phyloP scores from a whole-genome alignment of 2,329 filamentous ascomycete species.

The Paraphaeosphaeria sporulosa region DNA sequence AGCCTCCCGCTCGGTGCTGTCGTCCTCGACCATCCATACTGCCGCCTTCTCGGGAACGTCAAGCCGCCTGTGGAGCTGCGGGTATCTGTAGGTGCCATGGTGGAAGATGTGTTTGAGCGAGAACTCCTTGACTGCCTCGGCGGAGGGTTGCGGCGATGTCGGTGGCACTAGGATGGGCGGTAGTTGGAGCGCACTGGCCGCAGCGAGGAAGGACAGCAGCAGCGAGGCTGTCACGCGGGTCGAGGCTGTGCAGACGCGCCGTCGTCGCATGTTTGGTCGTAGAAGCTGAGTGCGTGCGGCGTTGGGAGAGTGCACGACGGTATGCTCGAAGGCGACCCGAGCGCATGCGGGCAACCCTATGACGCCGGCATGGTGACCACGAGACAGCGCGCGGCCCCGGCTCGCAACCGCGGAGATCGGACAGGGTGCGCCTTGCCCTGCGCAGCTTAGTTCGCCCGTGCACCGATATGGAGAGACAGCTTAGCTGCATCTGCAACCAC shows the following conservation, averaged over 20 bases:
- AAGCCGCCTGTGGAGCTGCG: constrained; percentile 76
- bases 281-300: not conserved
- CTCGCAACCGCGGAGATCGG: not conserved
- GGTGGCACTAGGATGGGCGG: constrained; percentile 38
- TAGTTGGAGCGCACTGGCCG: constrained; percentile 54
- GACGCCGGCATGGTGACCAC: not conserved
- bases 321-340: not conserved
- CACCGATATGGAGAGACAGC: constrained; percentile 1
- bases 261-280: constrained; percentile 36
- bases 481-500: not conserved
- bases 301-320: not conserved
- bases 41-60: constrained; percentile 71
- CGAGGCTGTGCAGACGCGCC: constrained; percentile 57
- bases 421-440: constrained; percentile 7
- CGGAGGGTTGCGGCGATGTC: constrained; percentile 29
- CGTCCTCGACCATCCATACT: constrained; percentile 70
- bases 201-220: constrained; percentile 72
- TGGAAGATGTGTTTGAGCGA: constrained; percentile 87
- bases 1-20: constrained; percentile 53
- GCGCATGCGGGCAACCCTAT: constrained; percentile 3
- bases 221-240: constrained; percentile 69
- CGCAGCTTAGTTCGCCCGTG: constrained; percentile 9
- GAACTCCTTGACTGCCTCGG: constrained; percentile 36
- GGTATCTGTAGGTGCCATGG: constrained; percentile 82
- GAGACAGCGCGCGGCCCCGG: constrained; percentile 1